Percentiles rank a stretch among this genome's conserved stretches.
phyloP scores from a whole-genome alignment of 2,329 filamentous ascomycete genomes.

The Colletotrichum acutatum region DNA sequence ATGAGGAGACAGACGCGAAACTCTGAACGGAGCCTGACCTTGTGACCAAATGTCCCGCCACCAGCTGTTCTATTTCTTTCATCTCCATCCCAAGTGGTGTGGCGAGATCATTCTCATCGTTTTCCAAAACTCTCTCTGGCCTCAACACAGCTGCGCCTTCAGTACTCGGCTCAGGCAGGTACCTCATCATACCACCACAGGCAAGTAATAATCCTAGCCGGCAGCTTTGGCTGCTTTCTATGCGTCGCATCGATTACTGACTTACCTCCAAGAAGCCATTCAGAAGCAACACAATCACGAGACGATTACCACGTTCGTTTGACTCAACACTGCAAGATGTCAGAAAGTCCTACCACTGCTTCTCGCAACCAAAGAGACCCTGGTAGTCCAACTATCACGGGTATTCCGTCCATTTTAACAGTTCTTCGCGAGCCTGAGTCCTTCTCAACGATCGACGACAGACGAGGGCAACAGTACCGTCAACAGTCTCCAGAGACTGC shows the following conservation, averaged over 20 bases:
- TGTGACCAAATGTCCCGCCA: slow-evolving; percentile 23
- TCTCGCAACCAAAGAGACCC: slow-evolving; percentile 17
- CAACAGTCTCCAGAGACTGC: slow-evolving; percentile 29
- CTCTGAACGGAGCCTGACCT: slow-evolving; percentile 11
- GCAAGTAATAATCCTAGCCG: neutral
- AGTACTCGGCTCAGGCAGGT: neutral
- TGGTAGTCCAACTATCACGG: slow-evolving; percentile 22
- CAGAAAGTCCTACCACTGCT: slow-evolving; percentile 22
- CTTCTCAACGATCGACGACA: slow-evolving; percentile 21
- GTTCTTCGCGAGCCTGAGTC: slow-evolving; percentile 29
- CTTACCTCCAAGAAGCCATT: neutral
- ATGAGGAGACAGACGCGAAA: slow-evolving; percentile 33
- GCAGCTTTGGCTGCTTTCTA: neutral
- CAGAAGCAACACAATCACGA: neutral
- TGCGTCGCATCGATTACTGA: neutral
- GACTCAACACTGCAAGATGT: neutral
- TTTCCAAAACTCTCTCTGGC: neutral
- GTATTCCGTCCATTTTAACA: slow-evolving; percentile 30
- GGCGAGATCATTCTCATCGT: neutral
- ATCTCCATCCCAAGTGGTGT: neutral
- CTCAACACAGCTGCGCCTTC: neutral
- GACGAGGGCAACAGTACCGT: slow-evolving; percentile 19
- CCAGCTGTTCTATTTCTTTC: slow-evolving; percentile 1
- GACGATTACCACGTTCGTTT: neutral
- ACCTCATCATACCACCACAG: neutral